phyloP scores from a whole-genome alignment of 768 basidiomycete genomes.

The Suillus decipiens region DNA sequence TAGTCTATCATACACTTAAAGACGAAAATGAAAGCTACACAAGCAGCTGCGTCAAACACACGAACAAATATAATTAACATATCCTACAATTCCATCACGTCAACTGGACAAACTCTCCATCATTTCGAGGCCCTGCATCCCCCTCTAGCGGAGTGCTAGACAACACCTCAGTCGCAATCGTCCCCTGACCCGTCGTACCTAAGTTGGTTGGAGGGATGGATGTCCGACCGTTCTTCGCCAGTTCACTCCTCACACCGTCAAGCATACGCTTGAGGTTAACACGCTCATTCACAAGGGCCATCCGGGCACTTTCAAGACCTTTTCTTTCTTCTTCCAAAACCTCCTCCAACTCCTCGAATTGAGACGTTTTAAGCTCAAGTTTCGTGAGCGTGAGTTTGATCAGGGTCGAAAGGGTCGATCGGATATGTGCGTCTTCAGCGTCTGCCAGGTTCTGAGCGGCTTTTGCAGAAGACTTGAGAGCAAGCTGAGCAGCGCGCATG shows the following conservation, averaged over 20 bases:
- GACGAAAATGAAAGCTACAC: background rate
- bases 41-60: constrained; percentile 11
- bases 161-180: constrained; percentile 54
- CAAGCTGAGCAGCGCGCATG: constrained; percentile 80
- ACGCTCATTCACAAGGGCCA: constrained; percentile 80
- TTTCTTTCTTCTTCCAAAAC: constrained; percentile 89
- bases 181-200: constrained; percentile 63
- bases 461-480: constrained; percentile 86
- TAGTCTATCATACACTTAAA: constrained; percentile 7
- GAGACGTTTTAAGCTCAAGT: constrained; percentile 91
- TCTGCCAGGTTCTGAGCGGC: constrained; percentile 80
- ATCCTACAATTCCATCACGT: constrained; percentile 27
- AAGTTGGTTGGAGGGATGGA: constrained; percentile 41
- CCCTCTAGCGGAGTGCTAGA: constrained; percentile 47
- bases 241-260: constrained; percentile 65
- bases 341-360: constrained; percentile 94
- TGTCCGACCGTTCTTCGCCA: constrained; percentile 53
- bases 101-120: constrained; percentile 57
- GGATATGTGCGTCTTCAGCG: constrained; percentile 82
- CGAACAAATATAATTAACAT: constrained; percentile 31
- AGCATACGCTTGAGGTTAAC: constrained; percentile 69
- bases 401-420: constrained; percentile 74
- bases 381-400: constrained; percentile 86
- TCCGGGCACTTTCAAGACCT: constrained; percentile 77
- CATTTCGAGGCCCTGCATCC: constrained; percentile 54